Evolutionary conservation across 768 basidiomycete species (phyloP).

Genomic region (Trametes cinnabarina): DNA sequence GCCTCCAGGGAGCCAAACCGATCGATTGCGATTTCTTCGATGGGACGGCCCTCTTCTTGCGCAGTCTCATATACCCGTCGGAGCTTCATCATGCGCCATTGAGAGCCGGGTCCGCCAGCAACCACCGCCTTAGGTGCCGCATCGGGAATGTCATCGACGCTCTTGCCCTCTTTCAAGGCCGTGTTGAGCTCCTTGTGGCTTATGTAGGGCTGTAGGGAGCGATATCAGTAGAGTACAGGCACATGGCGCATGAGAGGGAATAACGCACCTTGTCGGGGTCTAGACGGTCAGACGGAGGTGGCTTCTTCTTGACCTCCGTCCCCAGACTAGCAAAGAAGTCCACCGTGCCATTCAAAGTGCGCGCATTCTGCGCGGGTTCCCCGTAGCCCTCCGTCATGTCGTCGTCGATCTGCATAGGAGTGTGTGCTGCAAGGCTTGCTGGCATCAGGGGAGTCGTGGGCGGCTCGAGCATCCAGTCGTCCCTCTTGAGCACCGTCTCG

Average conservation of each 20-base stretch:
- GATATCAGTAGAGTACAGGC: not conserved
- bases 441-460: constrained; percentile 30
- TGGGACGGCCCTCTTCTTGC: constrained; percentile 70
- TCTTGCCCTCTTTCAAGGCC: constrained; percentile 47
- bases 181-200: constrained; percentile 63
- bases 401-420: constrained; percentile 39
- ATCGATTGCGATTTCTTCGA: constrained; percentile 83
- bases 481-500: constrained; percentile 58
- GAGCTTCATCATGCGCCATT: constrained; percentile 98
- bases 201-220: constrained; percentile 49
- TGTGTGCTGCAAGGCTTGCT: constrained; percentile 23
- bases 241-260: not conserved
- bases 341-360: constrained; percentile 55
- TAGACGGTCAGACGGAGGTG: constrained; percentile 53
- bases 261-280: constrained; percentile 68
- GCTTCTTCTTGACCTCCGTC: constrained; percentile 67
- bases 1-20: constrained; percentile 83
- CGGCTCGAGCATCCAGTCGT: constrained; percentile 85
- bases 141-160: constrained; percentile 40
- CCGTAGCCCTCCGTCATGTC: constrained; percentile 67
- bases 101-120: constrained; percentile 89
- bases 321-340: constrained; percentile 93
- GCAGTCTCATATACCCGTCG: constrained; percentile 86
- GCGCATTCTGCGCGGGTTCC: constrained; percentile 42
- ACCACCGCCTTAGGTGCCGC: constrained; percentile 48